Base-by-base conservation (phyloP, 208 protist species). In the Trypanosoma conorhini region DNA sequence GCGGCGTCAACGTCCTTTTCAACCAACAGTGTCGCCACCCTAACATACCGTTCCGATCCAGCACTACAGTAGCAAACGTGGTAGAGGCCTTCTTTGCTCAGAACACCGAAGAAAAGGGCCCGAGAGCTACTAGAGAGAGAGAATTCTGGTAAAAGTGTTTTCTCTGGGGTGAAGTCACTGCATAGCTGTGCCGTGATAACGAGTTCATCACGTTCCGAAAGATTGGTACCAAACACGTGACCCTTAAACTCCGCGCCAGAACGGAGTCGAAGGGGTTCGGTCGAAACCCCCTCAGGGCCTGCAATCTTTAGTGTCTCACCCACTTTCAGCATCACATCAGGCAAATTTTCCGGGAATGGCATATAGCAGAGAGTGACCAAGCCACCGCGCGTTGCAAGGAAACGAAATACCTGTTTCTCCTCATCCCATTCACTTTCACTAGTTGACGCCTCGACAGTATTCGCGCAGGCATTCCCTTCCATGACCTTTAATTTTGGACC, bases 11-110 rank as follows among this genome's bases (percentile, higher is more conserved):
- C 78, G 28, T 74, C 81, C 13, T 74, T 76, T 75, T 93, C 85
- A 54, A 93, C 83, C n/a, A 91, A 30, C 21, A 93, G 44, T 40
- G 85, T 91, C n/a, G 85, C 77, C 38, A 91, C 77, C 7, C 76
- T 80, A 52, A 93, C 77, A 72, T 86, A 93, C 48, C 74, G 63
- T 33, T 66, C 66, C 12, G 88, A 88, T 15, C 80, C 83, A 30
- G 85, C 85, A 62, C 81, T 75, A 69, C 85, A 85, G 72, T 93
- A 93, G 69, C 88, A 93, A 19, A 93, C 74, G 64, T 89, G 82
- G 69, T 91, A 93, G 40, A 89, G 87, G 35, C 88, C 88, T 31
- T 80, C 75, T 57, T 81, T 74, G 60, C 88, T 79, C 51, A 93
- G 83, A 0, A 78, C 82, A 31, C 80, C 83, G 52, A 82, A 85